A percentile compares a stretch with the other conserved stretches of the same genome.
These are phyloP conservation scores for Selaginella moellendorffii DNA, from an alignment of 75 land plant genomes.

Conservation along the genomic window DNA sequence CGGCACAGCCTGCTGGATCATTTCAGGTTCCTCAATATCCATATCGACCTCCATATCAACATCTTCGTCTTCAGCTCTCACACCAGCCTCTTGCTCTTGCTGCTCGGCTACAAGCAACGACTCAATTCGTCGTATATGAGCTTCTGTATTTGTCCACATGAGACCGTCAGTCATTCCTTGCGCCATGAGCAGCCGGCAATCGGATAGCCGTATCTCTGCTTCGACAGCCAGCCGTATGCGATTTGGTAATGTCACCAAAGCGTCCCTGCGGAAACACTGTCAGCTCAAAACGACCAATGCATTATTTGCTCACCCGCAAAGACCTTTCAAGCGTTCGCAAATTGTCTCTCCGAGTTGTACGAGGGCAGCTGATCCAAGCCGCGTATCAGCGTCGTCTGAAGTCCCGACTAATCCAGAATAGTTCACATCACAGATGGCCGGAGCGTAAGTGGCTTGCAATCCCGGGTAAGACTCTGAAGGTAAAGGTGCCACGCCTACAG, in stretches of 20 bases:
- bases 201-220: slow-evolving; percentile 55
- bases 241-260: slow-evolving; percentile 1
- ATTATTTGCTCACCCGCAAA: background rate
- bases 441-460: no score
- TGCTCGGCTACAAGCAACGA: slow-evolving; percentile 23
- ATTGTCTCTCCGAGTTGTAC: background rate
- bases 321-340: background rate
- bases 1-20: background rate
- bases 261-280: background rate
- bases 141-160: slow-evolving; percentile 49
- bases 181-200: slow-evolving; percentile 43
- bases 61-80: slow-evolving; percentile 18
- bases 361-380: background rate
- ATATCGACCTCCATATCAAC: slow-evolving; percentile 96
- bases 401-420: background rate
- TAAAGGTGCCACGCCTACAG: no score
- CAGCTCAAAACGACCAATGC: slow-evolving; percentile 10
- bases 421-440: background rate
- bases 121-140: slow-evolving; percentile 41
- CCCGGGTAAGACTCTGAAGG: no score
- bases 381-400: background rate
- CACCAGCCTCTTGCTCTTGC: no score
- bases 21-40: slow-evolving; percentile 59
- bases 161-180: slow-evolving; percentile 37
- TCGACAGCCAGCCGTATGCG: slow-evolving; percentile 20